Conservation (phyloP, 169 alveolate genomes). For the Plasmodium berghei region DNA sequence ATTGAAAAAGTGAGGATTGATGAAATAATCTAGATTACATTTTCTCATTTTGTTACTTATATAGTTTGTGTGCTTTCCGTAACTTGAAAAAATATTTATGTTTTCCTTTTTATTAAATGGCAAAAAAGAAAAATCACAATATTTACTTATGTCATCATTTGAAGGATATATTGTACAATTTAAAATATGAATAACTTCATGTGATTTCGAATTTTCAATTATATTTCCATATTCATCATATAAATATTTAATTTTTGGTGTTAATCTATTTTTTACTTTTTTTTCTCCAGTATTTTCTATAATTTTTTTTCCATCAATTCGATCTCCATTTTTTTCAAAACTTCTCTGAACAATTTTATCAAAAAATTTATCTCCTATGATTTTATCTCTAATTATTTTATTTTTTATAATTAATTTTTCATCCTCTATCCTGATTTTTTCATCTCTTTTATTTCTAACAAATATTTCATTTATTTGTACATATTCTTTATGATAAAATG, state of each 20-base stretch:
- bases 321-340: neutral
- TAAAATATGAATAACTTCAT: slow-evolving; percentile 34
- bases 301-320: neutral
- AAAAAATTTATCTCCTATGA: neutral
- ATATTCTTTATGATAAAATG: slow-evolving; percentile 30
- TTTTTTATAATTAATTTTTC: slow-evolving; percentile 1
- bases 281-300: slow-evolving; percentile 26
- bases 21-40: neutral
- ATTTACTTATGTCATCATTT: neutral
- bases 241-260: slow-evolving; percentile 55
- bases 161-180: slow-evolving; percentile 8
- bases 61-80: too few relatives aligned
- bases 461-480: slow-evolving; percentile 24
- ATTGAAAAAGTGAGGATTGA: neutral
- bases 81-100: too few relatives aligned
- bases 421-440: slow-evolving; percentile 1
- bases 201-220: slow-evolving; percentile 40
- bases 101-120: too few relatives aligned
- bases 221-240: slow-evolving; percentile 67
- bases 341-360: neutral
- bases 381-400: slow-evolving; percentile 5
- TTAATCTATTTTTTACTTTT: slow-evolving; percentile 56
- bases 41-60: too few relatives aligned
- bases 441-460: neutral
- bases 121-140: neutral